phyloP scores from a whole-genome alignment of 352 stramenopile genomes.

The Phytophthora rubi region DNA sequence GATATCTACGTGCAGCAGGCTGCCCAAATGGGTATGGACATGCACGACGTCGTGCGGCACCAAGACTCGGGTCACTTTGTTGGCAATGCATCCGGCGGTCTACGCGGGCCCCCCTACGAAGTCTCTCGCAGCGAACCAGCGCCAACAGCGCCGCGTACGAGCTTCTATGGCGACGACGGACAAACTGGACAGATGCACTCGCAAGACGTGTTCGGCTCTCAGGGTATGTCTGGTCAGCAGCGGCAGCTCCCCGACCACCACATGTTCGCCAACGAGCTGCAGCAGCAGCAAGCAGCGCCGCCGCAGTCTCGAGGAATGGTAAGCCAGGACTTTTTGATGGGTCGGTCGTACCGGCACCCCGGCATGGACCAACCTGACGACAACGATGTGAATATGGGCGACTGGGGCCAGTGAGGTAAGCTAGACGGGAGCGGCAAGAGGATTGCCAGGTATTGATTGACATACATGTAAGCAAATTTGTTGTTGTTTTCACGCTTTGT shows the following conservation, averaged over 20 bases:
- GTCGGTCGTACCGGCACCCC: slow-evolving; percentile 45
- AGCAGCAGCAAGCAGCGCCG: slow-evolving; percentile 42
- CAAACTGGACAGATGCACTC: slow-evolving; percentile 49
- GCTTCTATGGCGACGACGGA: slow-evolving; percentile 53
- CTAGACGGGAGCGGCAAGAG: slow-evolving; percentile 1
- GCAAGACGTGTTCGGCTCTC: slow-evolving; percentile 59
- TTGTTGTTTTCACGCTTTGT: not conserved
- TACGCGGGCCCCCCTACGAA: slow-evolving; percentile 40
- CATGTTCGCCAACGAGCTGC: slow-evolving; percentile 49
- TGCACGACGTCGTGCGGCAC: slow-evolving; percentile 60
- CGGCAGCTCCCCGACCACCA: slow-evolving; percentile 50
- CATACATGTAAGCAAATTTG: slow-evolving; percentile 25
- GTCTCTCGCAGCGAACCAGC: slow-evolving; percentile 32
- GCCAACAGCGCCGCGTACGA: slow-evolving; percentile 39
- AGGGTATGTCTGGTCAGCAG: slow-evolving; percentile 42
- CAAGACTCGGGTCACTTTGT: slow-evolving; percentile 50
- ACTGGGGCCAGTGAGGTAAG: slow-evolving; percentile 49
- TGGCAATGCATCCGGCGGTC: slow-evolving; percentile 13
- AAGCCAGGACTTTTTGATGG: slow-evolving; percentile 60
- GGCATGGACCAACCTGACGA: slow-evolving; percentile 59
- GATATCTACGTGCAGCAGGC: slow-evolving; percentile 59
- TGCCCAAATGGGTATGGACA: slow-evolving; percentile 61
- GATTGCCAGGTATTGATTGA: slow-evolving; percentile 7
- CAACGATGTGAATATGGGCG: slow-evolving; percentile 65
- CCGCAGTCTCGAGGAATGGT: slow-evolving; percentile 43